These are phyloP conservation scores for Teunomyces aglyptinius DNA, from an alignment of 805 yeast species.

Conservation along the genomic window DNA sequence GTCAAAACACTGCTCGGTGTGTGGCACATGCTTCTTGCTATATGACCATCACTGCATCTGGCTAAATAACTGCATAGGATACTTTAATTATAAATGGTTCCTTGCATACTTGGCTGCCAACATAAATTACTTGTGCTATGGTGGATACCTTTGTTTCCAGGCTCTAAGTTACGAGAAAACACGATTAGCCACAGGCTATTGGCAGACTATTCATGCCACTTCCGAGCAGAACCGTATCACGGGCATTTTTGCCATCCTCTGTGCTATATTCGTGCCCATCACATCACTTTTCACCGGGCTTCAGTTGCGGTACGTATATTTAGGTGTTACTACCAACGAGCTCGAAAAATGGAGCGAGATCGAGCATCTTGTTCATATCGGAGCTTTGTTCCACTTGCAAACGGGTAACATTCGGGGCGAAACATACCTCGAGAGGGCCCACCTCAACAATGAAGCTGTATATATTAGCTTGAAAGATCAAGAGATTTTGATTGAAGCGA, in stretches of 20 bases:
- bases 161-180: conserved; percentile 6
- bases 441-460: conserved; percentile 14
- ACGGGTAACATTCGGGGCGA: conserved; percentile 4
- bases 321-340: conserved; percentile 78
- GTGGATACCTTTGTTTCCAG: conserved; percentile 18
- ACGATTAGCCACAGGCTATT: conserved; percentile 10
- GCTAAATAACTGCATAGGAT: conserved; percentile 75
- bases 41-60: conserved; percentile 64
- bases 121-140: conserved; percentile 20
- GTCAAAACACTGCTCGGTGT: conserved; percentile 63
- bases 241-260: conserved; percentile 43
- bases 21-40: conserved; percentile 49
- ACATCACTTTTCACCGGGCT: conserved; percentile 21
- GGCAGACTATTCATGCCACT: conserved; percentile 18
- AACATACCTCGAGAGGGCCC: conserved; percentile 14
- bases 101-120: conserved; percentile 54
- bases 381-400: conserved; percentile 8
- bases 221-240: conserved; percentile 20
- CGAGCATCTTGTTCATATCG: conserved; percentile 39
- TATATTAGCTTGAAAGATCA: conserved; percentile 30
- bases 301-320: conserved; percentile 51
- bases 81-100: conserved; percentile 62
- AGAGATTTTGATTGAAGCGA: conserved; percentile 16
- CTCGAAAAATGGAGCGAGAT: conserved; percentile 68
- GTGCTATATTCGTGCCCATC: conserved; percentile 44